Conservation (phyloP, 2,329 filamentous ascomycete species). For the Didymella segeticola region DNA sequence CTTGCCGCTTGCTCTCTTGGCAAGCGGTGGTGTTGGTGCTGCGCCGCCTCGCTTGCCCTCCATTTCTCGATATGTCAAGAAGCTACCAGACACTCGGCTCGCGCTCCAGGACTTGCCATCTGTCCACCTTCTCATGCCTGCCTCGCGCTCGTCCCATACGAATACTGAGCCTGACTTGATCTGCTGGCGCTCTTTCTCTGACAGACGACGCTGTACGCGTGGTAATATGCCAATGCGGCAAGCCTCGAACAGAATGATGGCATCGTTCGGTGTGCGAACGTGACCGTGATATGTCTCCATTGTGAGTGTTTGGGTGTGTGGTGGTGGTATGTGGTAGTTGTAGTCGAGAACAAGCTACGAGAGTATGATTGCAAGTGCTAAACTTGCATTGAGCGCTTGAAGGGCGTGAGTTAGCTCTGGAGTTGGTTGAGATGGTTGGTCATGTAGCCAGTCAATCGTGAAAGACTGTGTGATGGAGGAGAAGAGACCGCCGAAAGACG, state of each 20-base stretch:
- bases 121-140: conserved; percentile 97
- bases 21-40: conserved; percentile 55
- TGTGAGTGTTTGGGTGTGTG: conserved; percentile 8
- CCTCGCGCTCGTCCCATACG: conserved; percentile 99
- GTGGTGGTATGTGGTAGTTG: background rate
- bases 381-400: conserved; percentile 15
- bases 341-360: background rate
- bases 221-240: conserved; percentile 88
- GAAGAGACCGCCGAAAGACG: background rate
- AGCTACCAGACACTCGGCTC: conserved; percentile 95
- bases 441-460: background rate
- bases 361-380: background rate
- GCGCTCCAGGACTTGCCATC: conserved; percentile 99
- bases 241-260: conserved; percentile 98
- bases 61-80: conserved; percentile 97
- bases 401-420: conserved; percentile 19
- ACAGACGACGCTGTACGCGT: conserved; percentile 88
- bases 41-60: conserved; percentile 92
- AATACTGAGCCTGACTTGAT: conserved; percentile 98
- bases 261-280: conserved; percentile 93
- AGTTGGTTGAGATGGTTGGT: background rate
- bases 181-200: conserved; percentile 95
- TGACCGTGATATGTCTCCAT: conserved; percentile 99
- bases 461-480: background rate
- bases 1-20: conserved; percentile 63